Base-by-base conservation (phyloP, 1,284 basidiomycete genomes). In the Ganoderma sinense region DNA sequence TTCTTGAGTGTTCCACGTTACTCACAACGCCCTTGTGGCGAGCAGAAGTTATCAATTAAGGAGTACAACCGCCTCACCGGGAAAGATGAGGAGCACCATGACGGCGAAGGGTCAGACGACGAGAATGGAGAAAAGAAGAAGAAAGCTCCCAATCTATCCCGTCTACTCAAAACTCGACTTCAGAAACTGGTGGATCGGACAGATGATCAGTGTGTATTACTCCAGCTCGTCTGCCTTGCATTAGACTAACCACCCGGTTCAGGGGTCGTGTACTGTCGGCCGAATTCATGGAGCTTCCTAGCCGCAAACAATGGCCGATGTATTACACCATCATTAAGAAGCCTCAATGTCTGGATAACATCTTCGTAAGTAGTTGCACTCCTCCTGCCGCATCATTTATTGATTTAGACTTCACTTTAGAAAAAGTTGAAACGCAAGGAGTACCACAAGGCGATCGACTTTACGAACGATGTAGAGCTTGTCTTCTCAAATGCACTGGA, bases 401-500 rank as follows among this genome's bases (percentile, higher is more conserved):
- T 51, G 10, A 51, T 51, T 55, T 10, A 8, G 16, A 16, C 40
- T 2, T 51, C 66, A 20, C 45, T 14, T 0, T 61, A 95, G 93
- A 93, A 91, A 89, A 87, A 85, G 60, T 82, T 95, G 72, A 93
- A 94, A 77, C 87, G 87, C 66, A 94, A 94, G 78, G 91, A 92
- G 73, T 95, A 95, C 74, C 74, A 77, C 39, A 85, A 85, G 0
- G 82, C 89, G 1, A 84, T 87, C 5, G 91, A 94, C 48, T 96
- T 97, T 77, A 92, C 93, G 64, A 88, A 89, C 39, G 97, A 98
- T 73, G 91, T 97, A 8, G 95, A 97, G 76, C 88, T 96, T 56
- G 93, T 98, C 60, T 97, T 97, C 82, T 88, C 89, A n/a, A 98
- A 98, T 79, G 97, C 97, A 3, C 86, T 95, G 79, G 82, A 87